Evolutionary conservation across 176 grass and related monocot genomes (phyloP).

Genomic region (Lolium perenne): DNA sequence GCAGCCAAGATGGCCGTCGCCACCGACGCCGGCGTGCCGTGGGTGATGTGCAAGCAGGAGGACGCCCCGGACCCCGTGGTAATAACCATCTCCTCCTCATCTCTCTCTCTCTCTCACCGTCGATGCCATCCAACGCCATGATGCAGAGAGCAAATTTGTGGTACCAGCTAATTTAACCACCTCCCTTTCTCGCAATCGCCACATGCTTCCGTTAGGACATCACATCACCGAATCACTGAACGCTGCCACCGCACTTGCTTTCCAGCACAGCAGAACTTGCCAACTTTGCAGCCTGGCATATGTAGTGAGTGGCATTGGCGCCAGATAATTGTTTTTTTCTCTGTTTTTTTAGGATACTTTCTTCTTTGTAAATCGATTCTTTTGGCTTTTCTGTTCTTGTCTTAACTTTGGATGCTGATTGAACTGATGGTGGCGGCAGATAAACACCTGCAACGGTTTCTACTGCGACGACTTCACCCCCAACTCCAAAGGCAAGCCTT

Average conservation of each 20-base stretch:
- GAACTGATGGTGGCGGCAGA: constrained; percentile 41
- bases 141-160: not conserved
- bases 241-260: not conserved
- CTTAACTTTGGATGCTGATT: not conserved
- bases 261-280: not conserved
- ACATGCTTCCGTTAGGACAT: constrained; percentile 47
- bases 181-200: not conserved
- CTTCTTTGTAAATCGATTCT: not conserved
- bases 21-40: constrained; percentile 82
- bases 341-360: too few species aligned
- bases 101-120: too few species aligned
- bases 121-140: not conserved
- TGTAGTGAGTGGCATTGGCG: not conserved
- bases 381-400: not conserved
- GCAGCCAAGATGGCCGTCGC: constrained; percentile 91
- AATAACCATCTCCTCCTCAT: not conserved
- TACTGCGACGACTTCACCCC: constrained; percentile 93
- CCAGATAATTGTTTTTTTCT: not conserved
- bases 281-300: not conserved
- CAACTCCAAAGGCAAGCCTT: constrained; percentile 76
- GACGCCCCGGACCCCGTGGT: constrained; percentile 97
- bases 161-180: constrained; percentile 6
- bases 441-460: constrained; percentile 95
- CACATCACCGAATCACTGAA: constrained; percentile 44
- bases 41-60: constrained; percentile 99